Conservation (phyloP, 768 basidiomycete species). For the Suillus luteus region DNA sequence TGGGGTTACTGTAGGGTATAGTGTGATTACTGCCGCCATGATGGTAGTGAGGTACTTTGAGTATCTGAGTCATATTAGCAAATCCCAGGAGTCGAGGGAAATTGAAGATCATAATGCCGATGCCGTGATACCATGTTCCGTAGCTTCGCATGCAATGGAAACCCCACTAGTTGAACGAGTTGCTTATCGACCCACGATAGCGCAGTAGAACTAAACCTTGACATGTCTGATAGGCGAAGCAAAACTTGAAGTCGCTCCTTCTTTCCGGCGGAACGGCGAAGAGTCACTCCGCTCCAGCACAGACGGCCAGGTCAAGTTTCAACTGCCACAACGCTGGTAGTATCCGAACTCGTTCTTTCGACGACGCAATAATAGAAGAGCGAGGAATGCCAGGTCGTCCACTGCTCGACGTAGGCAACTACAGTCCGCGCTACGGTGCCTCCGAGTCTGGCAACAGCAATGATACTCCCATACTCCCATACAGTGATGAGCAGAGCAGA, state of each 20-base stretch:
- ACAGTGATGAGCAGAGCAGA: conserved; percentile 25
- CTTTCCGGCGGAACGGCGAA: not conserved
- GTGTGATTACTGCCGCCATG: conserved; percentile 41
- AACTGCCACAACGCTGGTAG: not conserved
- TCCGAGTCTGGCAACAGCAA: not conserved
- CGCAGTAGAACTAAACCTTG: not conserved
- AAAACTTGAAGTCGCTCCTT: not conserved
- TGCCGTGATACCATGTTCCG: not conserved
- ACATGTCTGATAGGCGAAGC: not conserved
- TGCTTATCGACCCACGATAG: not conserved
- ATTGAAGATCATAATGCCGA: not conserved
- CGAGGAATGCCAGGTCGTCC: conserved; percentile 1
- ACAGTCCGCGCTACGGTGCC: not conserved
- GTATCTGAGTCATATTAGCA: not conserved
- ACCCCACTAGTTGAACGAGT: not conserved
- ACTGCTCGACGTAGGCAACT: not conserved
- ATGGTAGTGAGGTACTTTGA: not conserved
- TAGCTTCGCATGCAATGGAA: not conserved
- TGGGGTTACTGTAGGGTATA: conserved; percentile 48
- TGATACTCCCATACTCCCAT: not conserved
- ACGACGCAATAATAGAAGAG: not conserved
- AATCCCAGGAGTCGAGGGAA: conserved; percentile 7
- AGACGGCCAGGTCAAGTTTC: not conserved
- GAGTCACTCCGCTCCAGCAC: not conserved
- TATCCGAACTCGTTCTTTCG: not conserved